Base-by-base conservation (phyloP, 805 yeast species). In the Candida koratica region DNA sequence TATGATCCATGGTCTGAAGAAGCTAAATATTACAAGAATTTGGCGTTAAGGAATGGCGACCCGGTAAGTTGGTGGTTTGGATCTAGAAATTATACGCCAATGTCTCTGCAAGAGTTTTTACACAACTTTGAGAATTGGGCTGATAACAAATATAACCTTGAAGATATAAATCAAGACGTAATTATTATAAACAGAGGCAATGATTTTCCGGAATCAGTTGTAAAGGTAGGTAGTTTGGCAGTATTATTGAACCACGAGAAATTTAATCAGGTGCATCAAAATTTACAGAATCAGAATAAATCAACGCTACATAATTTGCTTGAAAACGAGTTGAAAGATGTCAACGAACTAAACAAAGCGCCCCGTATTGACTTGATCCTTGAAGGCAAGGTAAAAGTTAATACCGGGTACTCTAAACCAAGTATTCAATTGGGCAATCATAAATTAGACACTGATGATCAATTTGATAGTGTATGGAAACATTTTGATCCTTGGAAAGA, bases 1-100 rank as follows among this genome's bases (percentile, higher is more conserved):
- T 53, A 56, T 32, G 89, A 82, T 50, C 89, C 89, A 7, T 82
- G 89, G 89, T 67, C 58, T 17, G 85, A 77, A 20, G 87, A 82
- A 49, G 84, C 87, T 3, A 65, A 56, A 30, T 48, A 52, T 12
- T 81, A 77, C 22, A 70, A 86, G 25, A 59, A 58, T 13, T 53
- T 67, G 39, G 82, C 81, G 1, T 60, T 59, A 18, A 59, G 64
- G 30, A 64, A 63, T 30, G 79, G 83, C 5, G 63, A 64, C 37
- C 60, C 58, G 22, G 71, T 74, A 3, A 69, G 71, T 29, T 62
- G 67, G 56, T 82, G 88, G 88, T 78, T 73, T 53, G 89, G 89
- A 0, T 85, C 86, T 4, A 69, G 71, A 25, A 72, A 69, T 52
- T 67, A 61, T 38, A 63, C 58, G 28, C 83, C 87, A 3, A 73